Evolutionary conservation across 495 filamentous ascomycete genomes (phyloP).

Genomic region (Gamarada debralockiae): DNA sequence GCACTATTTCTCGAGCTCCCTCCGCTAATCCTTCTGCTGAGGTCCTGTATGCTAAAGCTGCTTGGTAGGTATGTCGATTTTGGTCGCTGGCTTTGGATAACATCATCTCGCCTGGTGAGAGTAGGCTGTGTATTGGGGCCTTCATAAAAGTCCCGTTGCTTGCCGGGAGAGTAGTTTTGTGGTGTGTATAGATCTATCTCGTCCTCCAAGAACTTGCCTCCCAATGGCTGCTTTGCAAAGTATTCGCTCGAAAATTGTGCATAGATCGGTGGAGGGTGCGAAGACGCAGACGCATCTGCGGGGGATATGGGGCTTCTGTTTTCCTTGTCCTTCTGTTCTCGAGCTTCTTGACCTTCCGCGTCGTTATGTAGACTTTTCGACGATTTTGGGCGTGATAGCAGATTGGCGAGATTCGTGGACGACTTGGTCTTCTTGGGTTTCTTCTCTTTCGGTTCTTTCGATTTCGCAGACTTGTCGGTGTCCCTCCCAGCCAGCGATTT

Average conservation of each 20-base stretch:
- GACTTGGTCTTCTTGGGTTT: conserved; percentile 85
- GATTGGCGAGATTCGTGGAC: conserved; percentile 67
- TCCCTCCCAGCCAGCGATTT: conserved; percentile 55
- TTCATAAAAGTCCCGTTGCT: conserved; percentile 62
- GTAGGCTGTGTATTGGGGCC: conserved; percentile 48
- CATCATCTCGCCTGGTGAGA: conserved; percentile 33
- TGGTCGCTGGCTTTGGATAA: conserved; percentile 24
- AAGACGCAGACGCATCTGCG: conserved; percentile 28
- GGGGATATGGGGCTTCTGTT: conserved; percentile 57
- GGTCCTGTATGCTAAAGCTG: conserved; percentile 26
- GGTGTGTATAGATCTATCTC: conserved; percentile 48
- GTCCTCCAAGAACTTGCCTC: conserved; percentile 45
- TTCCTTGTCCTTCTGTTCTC: conserved; percentile 67
- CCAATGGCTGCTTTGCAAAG: conserved; percentile 38
- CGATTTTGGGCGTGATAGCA: conserved; percentile 58
- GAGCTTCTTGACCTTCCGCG: conserved; percentile 33
- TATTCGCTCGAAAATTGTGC: conserved; percentile 57
- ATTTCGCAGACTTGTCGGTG: conserved; percentile 46
- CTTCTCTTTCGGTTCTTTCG: conserved; percentile 41
- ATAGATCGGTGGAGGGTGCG: conserved; percentile 70
- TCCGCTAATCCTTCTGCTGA: conserved; percentile 15
- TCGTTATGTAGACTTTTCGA: conserved; percentile 48
- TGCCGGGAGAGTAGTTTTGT: conserved; percentile 55
- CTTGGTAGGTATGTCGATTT: conserved; percentile 24
- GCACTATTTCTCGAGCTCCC: conserved; percentile 18